Base-by-base conservation (phyloP, 2,329 filamentous ascomycete species). In the Orbilia quercus region DNA sequence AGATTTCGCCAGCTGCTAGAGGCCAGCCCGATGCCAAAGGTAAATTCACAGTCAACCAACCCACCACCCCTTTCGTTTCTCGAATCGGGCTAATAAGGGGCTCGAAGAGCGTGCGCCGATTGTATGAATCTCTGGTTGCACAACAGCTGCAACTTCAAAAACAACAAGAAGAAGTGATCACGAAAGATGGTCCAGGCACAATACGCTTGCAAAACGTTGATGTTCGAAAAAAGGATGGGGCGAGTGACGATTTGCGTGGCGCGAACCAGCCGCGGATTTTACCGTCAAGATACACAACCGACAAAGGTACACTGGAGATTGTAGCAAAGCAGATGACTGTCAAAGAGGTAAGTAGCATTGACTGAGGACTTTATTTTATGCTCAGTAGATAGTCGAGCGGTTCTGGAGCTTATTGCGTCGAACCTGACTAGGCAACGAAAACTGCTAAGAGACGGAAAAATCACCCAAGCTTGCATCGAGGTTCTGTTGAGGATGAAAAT, bases 21-120 rank as follows among this genome's bases (percentile, higher is more conserved):
- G 7, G 36, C 44, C 11, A 65, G 59, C 20, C 67, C 59, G 7
- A 65, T 72, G 67, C 59, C 67, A 44, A 60, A 72, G 47, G 67
- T 72, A 72, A 16, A 28, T 28, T 38, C 7, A 4, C 14, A 9
- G 18, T 16, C 12, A 16, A 31, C 28, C n/a, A n/a, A n/a, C n/a
- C n/a, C n/a, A n/a, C n/a, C 31, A 23, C 2, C 22, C n/a, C 23
- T 53, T 18, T 5, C 16, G 12, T 22, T 31, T n/a, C 7, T 31
- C n/a, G 45, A 6, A 3, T 53, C 48, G 28, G 40, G 36, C 34
- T 14, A 7, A 36, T 18, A 40, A n/a, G 14, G 7, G 11, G n/a
- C n/a, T n/a, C n/a, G 14, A 50, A 69, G 64, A 60, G 64, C 36
- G 31, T 69, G 6, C 38, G 48, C 18, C 55, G 31, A 9, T n/a